A percentile compares a stretch with the other conserved stretches of the same genome.
These are phyloP conservation scores for Penicillium sp. DNA, from an alignment of 2,329 filamentous ascomycete species.

Conservation along the genomic window DNA sequence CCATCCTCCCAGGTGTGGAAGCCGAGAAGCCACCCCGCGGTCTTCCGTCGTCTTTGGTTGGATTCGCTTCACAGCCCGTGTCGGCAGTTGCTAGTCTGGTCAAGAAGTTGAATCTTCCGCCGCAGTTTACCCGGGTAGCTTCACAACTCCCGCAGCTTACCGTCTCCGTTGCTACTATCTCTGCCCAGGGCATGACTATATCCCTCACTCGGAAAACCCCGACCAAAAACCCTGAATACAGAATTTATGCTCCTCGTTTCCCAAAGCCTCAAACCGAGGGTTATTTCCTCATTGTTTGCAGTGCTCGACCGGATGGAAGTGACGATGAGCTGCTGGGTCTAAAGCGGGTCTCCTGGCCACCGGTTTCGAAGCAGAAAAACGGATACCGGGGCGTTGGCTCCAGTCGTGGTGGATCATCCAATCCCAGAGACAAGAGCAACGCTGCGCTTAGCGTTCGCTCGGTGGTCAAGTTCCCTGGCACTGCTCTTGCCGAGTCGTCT, in stretches of 20 bases:
- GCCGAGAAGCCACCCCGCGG: constrained; percentile 23
- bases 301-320: constrained; percentile 35
- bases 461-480: constrained; percentile 30
- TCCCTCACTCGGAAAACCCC: constrained; percentile 63
- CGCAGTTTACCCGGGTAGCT: constrained; percentile 54
- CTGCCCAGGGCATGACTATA: constrained; percentile 55
- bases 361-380: constrained; percentile 26
- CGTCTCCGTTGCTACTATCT: constrained; percentile 58
- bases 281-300: constrained; percentile 76
- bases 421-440: constrained; percentile 14
- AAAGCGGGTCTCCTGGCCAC: constrained; percentile 75
- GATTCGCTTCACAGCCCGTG: constrained; percentile 29
- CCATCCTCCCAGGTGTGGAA: constrained; percentile 70
- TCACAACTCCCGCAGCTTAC: constrained; percentile 65
- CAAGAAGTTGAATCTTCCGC: constrained; percentile 29
- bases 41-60: constrained; percentile 30
- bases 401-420: constrained; percentile 8
- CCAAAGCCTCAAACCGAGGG: constrained; percentile 93
- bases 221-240: constrained; percentile 60
- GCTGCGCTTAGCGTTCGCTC: constrained; percentile 25
- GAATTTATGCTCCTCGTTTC: constrained; percentile 82
- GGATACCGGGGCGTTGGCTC: constrained; percentile 11
- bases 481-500: constrained; percentile 13
- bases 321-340: constrained; percentile 77
- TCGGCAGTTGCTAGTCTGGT: constrained; percentile 25